A percentile compares a stretch with the other conserved stretches of the same genome.
Conservation (phyloP, 2,329 filamentous ascomycete genomes). For the Byssochlamys sp. region DNA sequence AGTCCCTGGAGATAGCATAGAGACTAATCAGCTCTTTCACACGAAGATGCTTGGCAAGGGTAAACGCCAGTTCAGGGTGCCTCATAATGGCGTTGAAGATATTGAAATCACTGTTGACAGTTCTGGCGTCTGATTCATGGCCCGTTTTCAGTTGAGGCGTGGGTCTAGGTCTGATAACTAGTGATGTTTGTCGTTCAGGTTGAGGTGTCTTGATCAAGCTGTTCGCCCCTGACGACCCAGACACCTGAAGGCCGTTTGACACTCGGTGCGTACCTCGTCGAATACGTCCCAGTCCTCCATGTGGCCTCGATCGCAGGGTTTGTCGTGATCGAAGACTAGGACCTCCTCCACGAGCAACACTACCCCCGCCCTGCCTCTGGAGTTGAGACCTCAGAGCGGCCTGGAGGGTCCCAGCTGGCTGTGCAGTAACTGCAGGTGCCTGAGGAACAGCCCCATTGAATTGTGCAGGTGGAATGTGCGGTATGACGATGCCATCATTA, state of each 20-base stretch:
- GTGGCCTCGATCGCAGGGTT: not conserved
- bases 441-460: constrained; percentile 11
- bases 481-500: constrained; percentile 10
- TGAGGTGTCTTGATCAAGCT: not conserved
- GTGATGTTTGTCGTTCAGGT: not conserved
- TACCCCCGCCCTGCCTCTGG: not conserved
- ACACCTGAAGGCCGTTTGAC: not conserved
- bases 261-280: not conserved
- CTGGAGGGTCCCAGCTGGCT: not conserved
- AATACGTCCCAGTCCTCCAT: not conserved
- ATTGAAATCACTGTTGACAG: constrained; percentile 2
- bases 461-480: constrained; percentile 13
- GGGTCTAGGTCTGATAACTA: not conserved
- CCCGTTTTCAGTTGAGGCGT: not conserved
- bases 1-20: constrained; percentile 54
- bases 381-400: not conserved
- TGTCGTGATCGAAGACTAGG: not conserved
- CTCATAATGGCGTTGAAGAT: constrained; percentile 7
- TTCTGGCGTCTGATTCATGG: not conserved
- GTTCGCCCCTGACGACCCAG: not conserved
- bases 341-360: not conserved
- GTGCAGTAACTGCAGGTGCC: not conserved
- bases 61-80: constrained; percentile 43
- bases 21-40: constrained; percentile 52
- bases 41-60: constrained; percentile 46